Evolutionary conservation across 2,329 filamentous ascomycete species (phyloP), one percentile per base, ranked within the genome.

Genomic region (Amauroascus niger): DNA sequence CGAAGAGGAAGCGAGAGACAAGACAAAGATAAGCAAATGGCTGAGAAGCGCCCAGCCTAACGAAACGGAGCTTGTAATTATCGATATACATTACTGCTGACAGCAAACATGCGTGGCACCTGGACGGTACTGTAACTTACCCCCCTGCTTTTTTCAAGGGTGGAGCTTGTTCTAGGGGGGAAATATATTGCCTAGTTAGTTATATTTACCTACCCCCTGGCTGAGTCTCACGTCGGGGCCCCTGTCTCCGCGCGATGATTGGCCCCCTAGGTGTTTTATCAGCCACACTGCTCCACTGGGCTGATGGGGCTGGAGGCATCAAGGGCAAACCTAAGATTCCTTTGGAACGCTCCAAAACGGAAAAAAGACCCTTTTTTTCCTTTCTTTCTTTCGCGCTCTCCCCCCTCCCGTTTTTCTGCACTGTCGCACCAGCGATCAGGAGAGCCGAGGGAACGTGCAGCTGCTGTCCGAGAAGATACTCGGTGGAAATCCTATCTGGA

Each of bases 231-330:
- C 33, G 32, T 49, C n/a, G 13, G 13, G 20, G n/a, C n/a, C n/a
- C 14, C n/a, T 3, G 22, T n/a, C 14, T 6, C 7, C 1, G 16
- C 26, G 1, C 28, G 28, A 24, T 46, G 44, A 46, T 46, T 46
- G 44, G 44, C 44, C 22, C 3, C 14, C 28, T 2, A n/a, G n/a
- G 26, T 20, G 44, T 32, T 16, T 33, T 14, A 16, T 49, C 22
- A 49, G 47, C 47, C 47, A 49, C 47, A 49, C 33, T 18, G 14
- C 47, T 49, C 47, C 47, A 49, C 47, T n/a, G 13, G 14, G 24
- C 7, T 13, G 24, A 44, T 46, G 44, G 16, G 44, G 47, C 47
- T 49, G 46, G 46, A n/a, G 46, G 26, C 5, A 30, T 30, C n/a
- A n/a, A n/a, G n/a, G n/a, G n/a, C n/a, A n/a, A n/a, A n/a, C n/a